Conservation (phyloP, 2,329 filamentous ascomycete species). For the Trichophyton simii region DNA sequence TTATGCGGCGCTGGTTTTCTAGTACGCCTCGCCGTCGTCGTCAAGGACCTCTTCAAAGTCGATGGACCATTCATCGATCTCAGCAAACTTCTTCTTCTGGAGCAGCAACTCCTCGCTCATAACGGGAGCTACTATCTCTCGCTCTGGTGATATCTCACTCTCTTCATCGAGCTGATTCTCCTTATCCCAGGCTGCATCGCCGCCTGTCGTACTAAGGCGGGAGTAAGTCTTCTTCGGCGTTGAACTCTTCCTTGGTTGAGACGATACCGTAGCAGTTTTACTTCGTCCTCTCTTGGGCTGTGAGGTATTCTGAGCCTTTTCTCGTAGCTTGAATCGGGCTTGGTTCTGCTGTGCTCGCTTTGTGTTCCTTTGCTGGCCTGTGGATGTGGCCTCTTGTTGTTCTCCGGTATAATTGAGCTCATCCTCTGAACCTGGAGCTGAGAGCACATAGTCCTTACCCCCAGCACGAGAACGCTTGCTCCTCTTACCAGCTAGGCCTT, state of each 20-base stretch:
- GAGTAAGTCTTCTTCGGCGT: constrained; percentile 6
- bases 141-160: neutral
- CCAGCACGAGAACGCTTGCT: neutral
- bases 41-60: constrained; percentile 30
- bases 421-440: neutral
- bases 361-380: neutral
- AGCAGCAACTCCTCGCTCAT: constrained; percentile 27
- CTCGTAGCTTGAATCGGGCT: constrained; percentile 11
- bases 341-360: constrained; percentile 3
- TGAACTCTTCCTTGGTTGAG: neutral
- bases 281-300: neutral
- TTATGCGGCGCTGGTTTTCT: neutral
- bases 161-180: neutral
- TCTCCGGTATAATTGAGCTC: neutral
- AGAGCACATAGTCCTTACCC: neutral
- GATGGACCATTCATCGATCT: constrained; percentile 33
- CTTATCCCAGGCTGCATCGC: constrained; percentile 1
- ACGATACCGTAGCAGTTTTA: neutral
- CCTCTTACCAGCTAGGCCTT: neutral
- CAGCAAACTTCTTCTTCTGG: constrained; percentile 29
- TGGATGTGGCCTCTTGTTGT: neutral
- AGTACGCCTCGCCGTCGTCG: neutral
- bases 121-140: neutral
- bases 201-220: neutral
- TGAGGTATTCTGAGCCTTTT: constrained; percentile 11